Percentiles rank a stretch among this genome's conserved stretches.
Conservation (phyloP, 1,284 basidiomycete species). For the Puccinia coronata region DNA sequence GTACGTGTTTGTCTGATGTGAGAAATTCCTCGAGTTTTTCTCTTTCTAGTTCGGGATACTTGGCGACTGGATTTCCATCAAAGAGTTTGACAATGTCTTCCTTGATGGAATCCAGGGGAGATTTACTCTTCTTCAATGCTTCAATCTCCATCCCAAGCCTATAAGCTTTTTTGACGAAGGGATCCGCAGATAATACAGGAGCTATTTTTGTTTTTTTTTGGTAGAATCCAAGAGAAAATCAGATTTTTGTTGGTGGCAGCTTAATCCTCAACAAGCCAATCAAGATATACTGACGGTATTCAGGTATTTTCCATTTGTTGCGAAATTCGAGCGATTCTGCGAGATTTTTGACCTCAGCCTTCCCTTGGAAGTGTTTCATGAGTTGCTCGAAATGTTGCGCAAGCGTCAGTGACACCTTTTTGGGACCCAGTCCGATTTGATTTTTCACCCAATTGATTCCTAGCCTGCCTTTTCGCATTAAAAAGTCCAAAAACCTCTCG, state of each 20-base stretch:
- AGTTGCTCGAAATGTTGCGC: background rate
- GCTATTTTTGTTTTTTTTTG: slow-evolving; percentile 23
- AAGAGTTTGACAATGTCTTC: background rate
- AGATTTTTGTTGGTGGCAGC: background rate
- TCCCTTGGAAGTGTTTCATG: slow-evolving; percentile 2
- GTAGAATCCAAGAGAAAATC: background rate
- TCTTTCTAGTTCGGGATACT: background rate
- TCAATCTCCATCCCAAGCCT: background rate
- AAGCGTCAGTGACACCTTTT: background rate
- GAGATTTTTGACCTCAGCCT: no score
- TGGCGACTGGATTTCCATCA: background rate
- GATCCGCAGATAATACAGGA: slow-evolving; percentile 7
- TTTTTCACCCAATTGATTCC: background rate
- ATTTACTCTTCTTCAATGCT: background rate
- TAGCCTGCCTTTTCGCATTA: no score
- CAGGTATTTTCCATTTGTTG: background rate
- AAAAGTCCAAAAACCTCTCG: no score
- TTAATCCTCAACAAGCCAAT: background rate
- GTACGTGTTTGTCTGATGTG: background rate
- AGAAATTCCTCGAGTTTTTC: background rate
- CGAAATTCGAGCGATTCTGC: background rate
- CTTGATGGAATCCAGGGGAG: slow-evolving; percentile 1
- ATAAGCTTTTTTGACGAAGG: background rate
- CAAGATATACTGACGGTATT: slow-evolving; percentile 1
- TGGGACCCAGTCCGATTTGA: background rate